phyloP scores from a whole-genome alignment of 495 filamentous ascomycete genomes.

The Daldinia grandis region DNA sequence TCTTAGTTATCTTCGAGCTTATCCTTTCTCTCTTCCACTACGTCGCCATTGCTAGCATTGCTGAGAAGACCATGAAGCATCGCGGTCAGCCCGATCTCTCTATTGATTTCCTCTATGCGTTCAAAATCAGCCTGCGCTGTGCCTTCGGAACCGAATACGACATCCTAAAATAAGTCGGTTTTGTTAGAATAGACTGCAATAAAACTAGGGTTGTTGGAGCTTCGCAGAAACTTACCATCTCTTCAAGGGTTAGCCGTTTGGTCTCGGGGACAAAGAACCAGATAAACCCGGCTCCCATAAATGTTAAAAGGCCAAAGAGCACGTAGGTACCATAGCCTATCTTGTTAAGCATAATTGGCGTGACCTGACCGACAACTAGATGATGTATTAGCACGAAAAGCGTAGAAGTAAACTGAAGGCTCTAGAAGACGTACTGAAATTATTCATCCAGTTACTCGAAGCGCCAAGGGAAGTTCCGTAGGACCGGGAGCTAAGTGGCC shows the following conservation, averaged over 20 bases:
- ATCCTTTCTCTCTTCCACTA: constrained; percentile 30
- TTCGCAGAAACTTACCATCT: constrained; percentile 56
- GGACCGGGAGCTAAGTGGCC: constrained; percentile 75
- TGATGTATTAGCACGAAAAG: constrained; percentile 5
- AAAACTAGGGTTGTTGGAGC: background rate
- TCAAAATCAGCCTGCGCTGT: constrained; percentile 75
- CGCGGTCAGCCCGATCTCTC: constrained; percentile 69
- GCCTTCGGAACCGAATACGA: constrained; percentile 77
- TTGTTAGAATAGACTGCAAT: constrained; percentile 16
- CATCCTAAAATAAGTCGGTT: constrained; percentile 63
- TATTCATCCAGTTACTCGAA: constrained; percentile 68
- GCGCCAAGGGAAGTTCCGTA: constrained; percentile 79
- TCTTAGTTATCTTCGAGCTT: constrained; percentile 35
- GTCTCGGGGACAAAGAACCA: constrained; percentile 81
- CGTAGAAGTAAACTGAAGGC: background rate
- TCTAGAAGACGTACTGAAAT: constrained; percentile 39
- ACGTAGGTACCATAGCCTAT: constrained; percentile 83
- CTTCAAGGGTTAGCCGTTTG: constrained; percentile 67
- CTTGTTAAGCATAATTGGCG: constrained; percentile 74
- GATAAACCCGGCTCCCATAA: constrained; percentile 73
- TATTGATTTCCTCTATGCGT: constrained; percentile 76
- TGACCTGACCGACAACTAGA: constrained; percentile 71
- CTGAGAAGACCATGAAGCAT: constrained; percentile 46
- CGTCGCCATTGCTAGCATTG: constrained; percentile 29
- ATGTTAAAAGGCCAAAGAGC: constrained; percentile 77